These are phyloP conservation scores for Ceratobasidium sp. DNA, from an alignment of 1,284 basidiomycete species.

Conservation along the genomic window DNA sequence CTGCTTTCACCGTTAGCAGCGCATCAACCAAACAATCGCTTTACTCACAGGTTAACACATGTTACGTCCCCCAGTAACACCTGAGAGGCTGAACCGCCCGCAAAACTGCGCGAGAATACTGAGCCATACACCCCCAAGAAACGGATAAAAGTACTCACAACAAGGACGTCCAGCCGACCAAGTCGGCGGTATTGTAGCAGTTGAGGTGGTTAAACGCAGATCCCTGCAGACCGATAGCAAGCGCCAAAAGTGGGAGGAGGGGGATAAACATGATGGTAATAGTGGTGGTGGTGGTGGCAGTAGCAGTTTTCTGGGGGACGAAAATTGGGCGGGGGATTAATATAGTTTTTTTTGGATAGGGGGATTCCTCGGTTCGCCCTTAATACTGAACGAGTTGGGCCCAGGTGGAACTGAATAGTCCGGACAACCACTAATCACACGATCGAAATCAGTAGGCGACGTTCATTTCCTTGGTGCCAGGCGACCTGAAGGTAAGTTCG, in stretches of 20 bases:
- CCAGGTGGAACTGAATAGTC: too few relatives aligned
- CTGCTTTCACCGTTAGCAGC: neutral
- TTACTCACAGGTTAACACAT: neutral
- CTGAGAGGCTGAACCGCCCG: neutral
- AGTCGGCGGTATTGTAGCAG: neutral
- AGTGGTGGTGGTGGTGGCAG: neutral
- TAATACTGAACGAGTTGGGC: too few relatives aligned
- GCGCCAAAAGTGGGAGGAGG: neutral
- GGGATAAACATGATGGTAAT: neutral
- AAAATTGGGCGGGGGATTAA: too few relatives aligned
- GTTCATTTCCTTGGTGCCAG: too few relatives aligned
- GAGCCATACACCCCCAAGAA: neutral
- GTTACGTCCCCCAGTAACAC: neutral
- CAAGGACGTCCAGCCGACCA: neutral
- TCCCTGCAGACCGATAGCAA: neutral
- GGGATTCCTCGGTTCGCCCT: too few relatives aligned
- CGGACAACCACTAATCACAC: too few relatives aligned
- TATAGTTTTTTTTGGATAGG: too few relatives aligned
- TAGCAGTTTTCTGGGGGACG: too few relatives aligned
- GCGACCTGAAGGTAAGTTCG: too few relatives aligned
- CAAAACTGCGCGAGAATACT: neutral
- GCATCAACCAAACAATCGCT: neutral
- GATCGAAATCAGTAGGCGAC: too few relatives aligned
- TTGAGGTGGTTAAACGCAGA: neutral
- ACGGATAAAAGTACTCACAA: neutral